Evolutionary conservation across 2,329 filamentous ascomycete species (phyloP).

Genomic region (Neonectria magnoliae): DNA sequence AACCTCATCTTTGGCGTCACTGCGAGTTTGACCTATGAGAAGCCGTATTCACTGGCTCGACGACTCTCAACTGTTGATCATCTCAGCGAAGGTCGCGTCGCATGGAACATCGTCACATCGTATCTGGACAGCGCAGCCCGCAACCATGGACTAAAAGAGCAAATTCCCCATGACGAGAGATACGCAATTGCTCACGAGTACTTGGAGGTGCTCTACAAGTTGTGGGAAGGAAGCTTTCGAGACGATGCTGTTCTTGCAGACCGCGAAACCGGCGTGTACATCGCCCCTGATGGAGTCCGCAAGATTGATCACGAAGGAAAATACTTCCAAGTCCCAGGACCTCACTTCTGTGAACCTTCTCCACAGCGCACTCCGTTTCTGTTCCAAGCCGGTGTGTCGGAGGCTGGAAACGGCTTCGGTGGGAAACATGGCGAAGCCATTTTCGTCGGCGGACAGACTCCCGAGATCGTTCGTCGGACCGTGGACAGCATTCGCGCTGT

Average conservation of each 20-base stretch:
- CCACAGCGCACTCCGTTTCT: conserved; percentile 14
- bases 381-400: conserved; percentile 21
- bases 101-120: conserved; percentile 62
- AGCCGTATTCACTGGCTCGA: conserved; percentile 48
- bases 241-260: conserved; percentile 23
- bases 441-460: conserved; percentile 21
- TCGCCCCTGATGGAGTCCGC: conserved; percentile 46
- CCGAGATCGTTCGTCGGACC: conserved; percentile 11
- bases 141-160: conserved; percentile 42
- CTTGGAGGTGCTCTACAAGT: conserved; percentile 23
- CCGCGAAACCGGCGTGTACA: conserved; percentile 38
- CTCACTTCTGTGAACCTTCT: conserved; percentile 52
- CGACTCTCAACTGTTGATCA: conserved; percentile 49
- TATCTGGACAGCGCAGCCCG: conserved; percentile 41
- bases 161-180: conserved; percentile 46
- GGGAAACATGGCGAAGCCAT: conserved; percentile 27
- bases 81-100: conserved; percentile 47
- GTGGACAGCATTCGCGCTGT: conserved; percentile 19
- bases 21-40: conserved; percentile 48
- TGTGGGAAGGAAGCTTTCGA: conserved; percentile 25
- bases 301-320: conserved; percentile 49
- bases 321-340: conserved; percentile 48
- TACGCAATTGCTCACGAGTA: conserved; percentile 28
- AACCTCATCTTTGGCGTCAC: conserved; percentile 53
- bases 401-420: conserved; percentile 25